Evolutionary conservation across 495 filamentous ascomycete species (phyloP).

Genomic region (Penicillium coffeae): DNA sequence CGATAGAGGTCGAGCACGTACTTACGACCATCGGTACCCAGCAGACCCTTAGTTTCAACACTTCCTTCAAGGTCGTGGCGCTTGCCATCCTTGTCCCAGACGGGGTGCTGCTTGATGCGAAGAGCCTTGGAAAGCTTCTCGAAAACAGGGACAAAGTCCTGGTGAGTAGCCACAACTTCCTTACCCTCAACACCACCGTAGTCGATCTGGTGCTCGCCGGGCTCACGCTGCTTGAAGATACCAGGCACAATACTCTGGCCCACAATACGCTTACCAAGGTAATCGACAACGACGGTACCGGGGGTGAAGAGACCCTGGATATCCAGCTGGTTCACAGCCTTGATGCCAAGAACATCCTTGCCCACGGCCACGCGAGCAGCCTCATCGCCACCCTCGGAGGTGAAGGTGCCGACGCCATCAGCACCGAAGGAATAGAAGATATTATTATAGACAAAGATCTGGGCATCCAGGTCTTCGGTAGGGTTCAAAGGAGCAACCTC

Average conservation of each 20-base stretch:
- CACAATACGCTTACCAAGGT: constrained; percentile 93
- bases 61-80: constrained; percentile 90
- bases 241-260: constrained; percentile 98
- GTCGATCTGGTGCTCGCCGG: constrained; percentile 96
- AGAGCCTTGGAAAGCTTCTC: constrained; percentile 84
- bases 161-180: constrained; percentile 86
- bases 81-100: constrained; percentile 96
- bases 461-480: constrained; percentile 85
- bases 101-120: constrained; percentile 87
- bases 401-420: constrained; percentile 96
- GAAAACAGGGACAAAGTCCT: constrained; percentile 79
- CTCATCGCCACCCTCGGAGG: constrained; percentile 93
- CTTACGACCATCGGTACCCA: constrained; percentile 95
- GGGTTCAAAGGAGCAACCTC: constrained; percentile 97
- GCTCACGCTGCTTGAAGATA: constrained; percentile 98
- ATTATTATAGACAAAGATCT: constrained; percentile 99
- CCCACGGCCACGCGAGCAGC: constrained; percentile 94
- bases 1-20: constrained; percentile 97
- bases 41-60: constrained; percentile 94
- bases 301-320: constrained; percentile 91
- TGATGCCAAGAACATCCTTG: constrained; percentile 92
- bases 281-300: constrained; percentile 95
- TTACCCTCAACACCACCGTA: constrained; percentile 98
- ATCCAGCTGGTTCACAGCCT: constrained; percentile 93
- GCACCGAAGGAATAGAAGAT: constrained; percentile 99